Evolutionary conservation across 169 alveolate genomes (phyloP), one percentile per base, ranked within the genome.

Genomic region (Plasmodium gonderi): DNA sequence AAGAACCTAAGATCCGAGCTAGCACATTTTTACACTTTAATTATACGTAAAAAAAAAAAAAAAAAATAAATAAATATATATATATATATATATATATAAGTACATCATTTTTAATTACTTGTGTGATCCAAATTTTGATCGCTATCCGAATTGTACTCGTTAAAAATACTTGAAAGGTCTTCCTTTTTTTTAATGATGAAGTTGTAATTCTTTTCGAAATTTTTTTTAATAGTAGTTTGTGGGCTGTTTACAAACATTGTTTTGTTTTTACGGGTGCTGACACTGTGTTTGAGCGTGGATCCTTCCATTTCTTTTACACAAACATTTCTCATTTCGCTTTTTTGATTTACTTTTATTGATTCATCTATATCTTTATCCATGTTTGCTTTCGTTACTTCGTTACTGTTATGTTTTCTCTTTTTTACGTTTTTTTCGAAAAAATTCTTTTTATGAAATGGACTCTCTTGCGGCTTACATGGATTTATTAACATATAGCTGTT

Each of bases 111-210:
- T 82, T 69, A 82, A 12, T 33, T 85, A 33, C 67, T 54, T 54
- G 36, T 17, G 31, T 31, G 38, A 51, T 36, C 79, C 40, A 36
- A 60, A 23, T 51, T 47, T 0, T 40, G 69, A 49, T 75, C 64
- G 31, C 74, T 74, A 54, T 85, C 87, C 9, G 92, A 51, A 75
- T 85, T 85, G 51, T 85, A 85, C 38, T 85, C 92, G 68, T 76
- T 85, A 51, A 85, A 78, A 85, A 85, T 49, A 17, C 75, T 36
- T 45, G 76, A 40, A 47, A 85, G 26, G 79, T 85, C 20, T 26
- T 85, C 92, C 51, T 85, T 85, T 78, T 85, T 85, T 76, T 85
- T 85, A 51, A 85, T 85, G 64, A 85, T 38, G 45, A 85, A 85
- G 49, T 85, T 85, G 79, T 75, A 75, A 85, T 67, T 51, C 67